A percentile compares a stretch with the other conserved stretches of the same genome.
These are phyloP conservation scores for Eucalyptus regnans DNA, from an alignment of 345 rosid species.

Conservation along the genomic window DNA sequence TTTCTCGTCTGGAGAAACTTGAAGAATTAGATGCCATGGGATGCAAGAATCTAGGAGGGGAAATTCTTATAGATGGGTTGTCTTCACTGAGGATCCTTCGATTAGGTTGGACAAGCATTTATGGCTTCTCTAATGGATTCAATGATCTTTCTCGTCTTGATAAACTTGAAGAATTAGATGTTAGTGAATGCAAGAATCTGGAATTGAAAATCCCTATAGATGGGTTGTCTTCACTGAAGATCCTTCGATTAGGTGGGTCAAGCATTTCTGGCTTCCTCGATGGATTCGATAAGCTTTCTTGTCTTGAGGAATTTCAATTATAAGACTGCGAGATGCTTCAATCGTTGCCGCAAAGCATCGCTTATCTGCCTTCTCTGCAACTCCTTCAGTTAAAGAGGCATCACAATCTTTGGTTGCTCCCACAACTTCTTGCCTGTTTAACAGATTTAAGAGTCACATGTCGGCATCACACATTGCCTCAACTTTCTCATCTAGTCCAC, in stretches of 20 bases:
- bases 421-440: background rate
- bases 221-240: background rate
- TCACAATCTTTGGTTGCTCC: accelerated
- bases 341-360: background rate
- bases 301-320: background rate
- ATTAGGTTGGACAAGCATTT: background rate
- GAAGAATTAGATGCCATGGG: no score
- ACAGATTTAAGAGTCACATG: accelerated
- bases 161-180: background rate
- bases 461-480: background rate
- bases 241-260: background rate
- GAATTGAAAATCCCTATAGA: background rate
- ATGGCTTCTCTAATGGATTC: background rate
- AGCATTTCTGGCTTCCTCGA: accelerated
- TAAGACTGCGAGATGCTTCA: accelerated
- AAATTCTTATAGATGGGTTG: background rate
- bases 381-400: accelerated
- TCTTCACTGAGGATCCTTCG: background rate
- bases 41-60: background rate
- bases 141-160: background rate
- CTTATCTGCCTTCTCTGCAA: background rate
- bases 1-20: background rate
- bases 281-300: background rate
- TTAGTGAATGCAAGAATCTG: accelerated
- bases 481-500: background rate